Base-by-base conservation (phyloP, 1,284 basidiomycete genomes). In the Austroboletus niveus region DNA sequence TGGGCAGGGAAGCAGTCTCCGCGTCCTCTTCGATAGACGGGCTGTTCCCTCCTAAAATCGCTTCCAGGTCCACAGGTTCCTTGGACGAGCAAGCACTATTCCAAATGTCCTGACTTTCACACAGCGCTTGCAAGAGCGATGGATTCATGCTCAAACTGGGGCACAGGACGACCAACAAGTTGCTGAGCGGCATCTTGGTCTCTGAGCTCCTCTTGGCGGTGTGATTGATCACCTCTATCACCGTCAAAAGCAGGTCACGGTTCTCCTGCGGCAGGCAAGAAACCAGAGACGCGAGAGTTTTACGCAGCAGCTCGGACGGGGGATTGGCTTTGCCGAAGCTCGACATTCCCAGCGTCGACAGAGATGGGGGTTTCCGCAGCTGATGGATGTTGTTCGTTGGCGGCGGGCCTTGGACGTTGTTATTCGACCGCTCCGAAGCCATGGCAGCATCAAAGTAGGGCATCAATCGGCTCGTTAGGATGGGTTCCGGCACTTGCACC, bases 181-280 rank as follows among this genome's bases (percentile, higher is more conserved):
- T 93, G 64, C 84, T 86, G 58, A 93, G 64, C 1, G 89, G 88
- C 90, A 93, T 93, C 74, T 89, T 90, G 34, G 89, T 93, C 62
- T 82, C 80, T 57, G 76, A 78, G 57, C 75, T 77, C 51, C 77
- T 76, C 49, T 72, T 74, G 0, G 85, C 81, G 2, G 88, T 90
- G 38, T 77, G 80, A 48, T 77, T 80, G 59, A 92, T 87, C 39
- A 92, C 73, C 52, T 91, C 86, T 14, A 81, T 77, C 24, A 91
- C 80, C 1, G 89, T 91, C 51, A 79, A 75, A 45, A 91, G 71
- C 31, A 92, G 72, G 61, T 90, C 87, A 31, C 81, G 76, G 57
- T 91, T 91, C 66, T 88, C 87, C 50, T 66, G 68, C 0, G 89
- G 89, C 0, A 92, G 73, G 47, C 78, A 78, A n/a, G 75, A 69